phyloP scores from a whole-genome alignment of 139 green algal genomes.

The Eudorina sp. region DNA sequence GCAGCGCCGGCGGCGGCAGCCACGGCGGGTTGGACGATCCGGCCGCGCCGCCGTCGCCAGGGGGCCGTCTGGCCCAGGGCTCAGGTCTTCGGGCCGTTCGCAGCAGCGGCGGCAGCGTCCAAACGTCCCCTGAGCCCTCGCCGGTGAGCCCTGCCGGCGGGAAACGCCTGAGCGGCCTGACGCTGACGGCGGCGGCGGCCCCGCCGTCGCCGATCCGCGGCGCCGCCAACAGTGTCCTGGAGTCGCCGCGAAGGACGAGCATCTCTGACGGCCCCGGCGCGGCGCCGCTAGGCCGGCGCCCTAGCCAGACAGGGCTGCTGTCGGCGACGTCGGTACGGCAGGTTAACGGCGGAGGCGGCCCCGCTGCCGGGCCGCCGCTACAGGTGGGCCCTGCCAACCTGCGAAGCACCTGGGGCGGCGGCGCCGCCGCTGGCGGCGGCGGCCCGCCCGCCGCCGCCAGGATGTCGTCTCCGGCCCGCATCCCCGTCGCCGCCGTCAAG shows the following conservation, averaged over 20 bases:
- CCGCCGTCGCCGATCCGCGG: neutral
- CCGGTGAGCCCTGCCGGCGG: neutral
- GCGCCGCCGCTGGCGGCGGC: neutral
- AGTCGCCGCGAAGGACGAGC: neutral
- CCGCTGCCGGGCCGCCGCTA: neutral
- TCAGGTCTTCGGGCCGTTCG: neutral
- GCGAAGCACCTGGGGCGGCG: slow-evolving; percentile 24
- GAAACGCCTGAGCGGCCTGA: neutral
- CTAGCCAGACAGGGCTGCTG: neutral
- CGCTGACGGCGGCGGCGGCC: neutral
- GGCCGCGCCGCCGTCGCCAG: neutral
- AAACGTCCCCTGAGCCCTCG: neutral
- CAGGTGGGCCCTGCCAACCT: neutral
- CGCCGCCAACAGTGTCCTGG: neutral
- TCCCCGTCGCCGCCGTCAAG: neutral
- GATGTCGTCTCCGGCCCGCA: neutral
- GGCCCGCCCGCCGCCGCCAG: neutral
- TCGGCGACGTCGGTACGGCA: neutral
- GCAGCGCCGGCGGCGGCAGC: too few species aligned
- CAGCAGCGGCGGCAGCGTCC: neutral
- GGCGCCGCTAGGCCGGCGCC: neutral
- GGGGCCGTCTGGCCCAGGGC: neutral
- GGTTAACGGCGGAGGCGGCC: neutral
- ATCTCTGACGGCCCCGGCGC: neutral
- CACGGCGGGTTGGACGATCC: neutral